phyloP scores from a whole-genome alignment of 495 filamentous ascomycete species.

The Bombardia bombarda region DNA sequence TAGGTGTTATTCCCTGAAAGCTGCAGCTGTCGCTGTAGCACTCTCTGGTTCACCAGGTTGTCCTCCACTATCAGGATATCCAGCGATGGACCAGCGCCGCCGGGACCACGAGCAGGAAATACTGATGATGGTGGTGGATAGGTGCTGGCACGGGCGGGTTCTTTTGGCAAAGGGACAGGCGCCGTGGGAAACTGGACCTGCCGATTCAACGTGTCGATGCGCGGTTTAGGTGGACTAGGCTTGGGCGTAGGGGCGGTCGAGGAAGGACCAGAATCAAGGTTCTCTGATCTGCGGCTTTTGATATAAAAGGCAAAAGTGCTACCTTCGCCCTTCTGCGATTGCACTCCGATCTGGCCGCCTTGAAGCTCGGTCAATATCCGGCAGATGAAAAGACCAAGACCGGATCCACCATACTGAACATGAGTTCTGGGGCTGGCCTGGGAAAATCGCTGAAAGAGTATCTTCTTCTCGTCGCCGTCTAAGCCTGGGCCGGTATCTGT shows the following conservation, averaged over 20 bases:
- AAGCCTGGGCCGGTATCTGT: constrained; percentile 74
- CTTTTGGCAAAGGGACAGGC: neutral
- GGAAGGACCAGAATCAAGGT: constrained; percentile 1
- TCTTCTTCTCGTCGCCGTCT: constrained; percentile 61
- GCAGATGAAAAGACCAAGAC: constrained; percentile 77
- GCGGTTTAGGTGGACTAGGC: neutral
- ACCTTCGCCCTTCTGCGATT: constrained; percentile 60
- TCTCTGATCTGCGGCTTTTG: constrained; percentile 31
- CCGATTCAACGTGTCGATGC: neutral
- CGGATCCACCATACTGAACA: constrained; percentile 73
- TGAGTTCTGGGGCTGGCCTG: constrained; percentile 72
- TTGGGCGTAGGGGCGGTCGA: neutral
- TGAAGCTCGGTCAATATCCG: constrained; percentile 70
- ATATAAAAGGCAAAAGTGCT: constrained; percentile 82
- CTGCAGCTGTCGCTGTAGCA: constrained; percentile 62
- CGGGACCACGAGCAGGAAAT: neutral
- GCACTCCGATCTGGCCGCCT: constrained; percentile 77
- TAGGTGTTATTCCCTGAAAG: constrained; percentile 60
- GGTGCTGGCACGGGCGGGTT: no score
- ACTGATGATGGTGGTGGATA: no score
- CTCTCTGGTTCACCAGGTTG: constrained; percentile 72
- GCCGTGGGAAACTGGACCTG: neutral
- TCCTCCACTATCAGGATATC: constrained; percentile 72
- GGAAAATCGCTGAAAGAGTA: constrained; percentile 74
- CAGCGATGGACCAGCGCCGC: constrained; percentile 10